Conservation (phyloP, 208 protist genomes). For the Porcisia hertigi region DNA sequence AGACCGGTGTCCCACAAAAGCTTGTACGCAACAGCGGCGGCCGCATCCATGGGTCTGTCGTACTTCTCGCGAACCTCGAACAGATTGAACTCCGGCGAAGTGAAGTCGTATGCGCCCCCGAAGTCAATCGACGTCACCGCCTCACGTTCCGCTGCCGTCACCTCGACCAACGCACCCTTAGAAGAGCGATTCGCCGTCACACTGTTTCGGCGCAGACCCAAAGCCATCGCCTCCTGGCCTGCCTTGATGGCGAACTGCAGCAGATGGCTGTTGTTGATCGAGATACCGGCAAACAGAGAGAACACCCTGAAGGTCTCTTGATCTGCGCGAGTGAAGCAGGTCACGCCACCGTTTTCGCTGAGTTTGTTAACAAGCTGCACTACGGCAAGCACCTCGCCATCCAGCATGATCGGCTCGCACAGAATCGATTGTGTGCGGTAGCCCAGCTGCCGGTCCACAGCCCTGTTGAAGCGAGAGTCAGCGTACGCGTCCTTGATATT, state of each 20-base stretch:
- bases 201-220: constrained; percentile 51
- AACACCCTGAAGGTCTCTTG: constrained; percentile 76
- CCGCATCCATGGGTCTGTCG: constrained; percentile 47
- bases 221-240: constrained; percentile 69
- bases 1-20: constrained; percentile 64
- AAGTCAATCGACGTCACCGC: constrained; percentile 41
- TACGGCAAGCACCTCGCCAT: constrained; percentile 84
- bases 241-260: constrained; percentile 84
- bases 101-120: constrained; percentile 48
- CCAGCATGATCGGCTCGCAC: constrained; percentile 81
- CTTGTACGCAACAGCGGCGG: constrained; percentile 49
- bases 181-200: neutral
- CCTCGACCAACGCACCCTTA: constrained; percentile 26
- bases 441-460: constrained; percentile 77
- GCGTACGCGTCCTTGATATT: constrained; percentile 82
- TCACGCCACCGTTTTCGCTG: constrained; percentile 45
- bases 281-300: constrained; percentile 82
- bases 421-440: constrained; percentile 81
- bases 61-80: constrained; percentile 59
- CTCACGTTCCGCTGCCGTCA: constrained; percentile 49
- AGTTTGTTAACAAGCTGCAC: constrained; percentile 89
- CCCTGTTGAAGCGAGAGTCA: constrained; percentile 73
- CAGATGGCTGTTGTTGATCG: constrained; percentile 85
- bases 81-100: constrained; percentile 66
- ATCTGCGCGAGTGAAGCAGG: constrained; percentile 51